A percentile compares a stretch with the other conserved stretches of the same genome.
phyloP scores from a whole-genome alignment of 495 filamentous ascomycete genomes.

The Penicillium angulare region DNA sequence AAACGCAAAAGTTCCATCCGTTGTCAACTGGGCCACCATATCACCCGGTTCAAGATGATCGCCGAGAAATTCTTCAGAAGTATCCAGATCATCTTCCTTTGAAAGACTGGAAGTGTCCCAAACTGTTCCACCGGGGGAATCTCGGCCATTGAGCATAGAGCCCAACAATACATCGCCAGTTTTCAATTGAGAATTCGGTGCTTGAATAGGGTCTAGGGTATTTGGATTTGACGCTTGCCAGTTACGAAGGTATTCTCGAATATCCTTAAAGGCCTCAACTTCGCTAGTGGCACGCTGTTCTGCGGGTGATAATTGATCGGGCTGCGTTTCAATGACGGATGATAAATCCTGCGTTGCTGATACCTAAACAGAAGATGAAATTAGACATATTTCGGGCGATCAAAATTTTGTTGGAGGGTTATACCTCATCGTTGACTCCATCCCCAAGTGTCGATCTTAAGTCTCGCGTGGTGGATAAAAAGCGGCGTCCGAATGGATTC shows the following conservation, averaged over 20 bases:
- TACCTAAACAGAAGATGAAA: neutral
- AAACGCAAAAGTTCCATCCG: constrained; percentile 48
- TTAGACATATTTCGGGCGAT: neutral
- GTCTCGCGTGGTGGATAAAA: constrained; percentile 10
- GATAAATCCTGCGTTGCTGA: constrained; percentile 11
- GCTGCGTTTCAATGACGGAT: neutral
- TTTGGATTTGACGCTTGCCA: constrained; percentile 48
- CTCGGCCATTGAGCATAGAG: constrained; percentile 44
- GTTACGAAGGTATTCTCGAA: constrained; percentile 51
- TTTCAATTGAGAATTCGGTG: constrained; percentile 17
- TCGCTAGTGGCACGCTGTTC: constrained; percentile 32
- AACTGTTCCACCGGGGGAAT: constrained; percentile 21
- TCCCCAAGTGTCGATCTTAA: constrained; percentile 2
- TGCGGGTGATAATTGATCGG: constrained; percentile 7
- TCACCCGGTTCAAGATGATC: constrained; percentile 66
- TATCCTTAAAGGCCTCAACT: constrained; percentile 37
- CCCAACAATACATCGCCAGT: constrained; percentile 19
- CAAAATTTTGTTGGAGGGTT: neutral
- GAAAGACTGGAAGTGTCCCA: constrained; percentile 25
- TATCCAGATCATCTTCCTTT: constrained; percentile 31
- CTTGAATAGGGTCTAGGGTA: constrained; percentile 34
- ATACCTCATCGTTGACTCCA: constrained; percentile 10
- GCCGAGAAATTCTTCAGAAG: constrained; percentile 36
- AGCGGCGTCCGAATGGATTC: neutral
- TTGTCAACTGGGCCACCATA: constrained; percentile 58